Percentiles rank a stretch among this genome's conserved stretches.
Conservation (phyloP, 2,329 filamentous ascomycete genomes). For the Proliferodiscus dingleyae region DNA sequence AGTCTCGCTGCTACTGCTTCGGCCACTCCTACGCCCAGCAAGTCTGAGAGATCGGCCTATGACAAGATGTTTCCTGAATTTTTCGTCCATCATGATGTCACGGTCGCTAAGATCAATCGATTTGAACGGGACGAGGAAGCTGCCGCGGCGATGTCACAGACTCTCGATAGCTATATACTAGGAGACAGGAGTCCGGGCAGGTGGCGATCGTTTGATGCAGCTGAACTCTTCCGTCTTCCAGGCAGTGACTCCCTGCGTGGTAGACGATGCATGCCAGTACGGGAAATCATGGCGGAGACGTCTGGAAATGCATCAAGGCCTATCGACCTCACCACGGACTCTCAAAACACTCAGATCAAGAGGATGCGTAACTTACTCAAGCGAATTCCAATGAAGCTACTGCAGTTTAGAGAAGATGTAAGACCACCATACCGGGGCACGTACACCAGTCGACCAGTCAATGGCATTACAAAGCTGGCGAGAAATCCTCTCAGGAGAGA, state of each 20-base stretch:
- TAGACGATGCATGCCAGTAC: slow-evolving; percentile 21
- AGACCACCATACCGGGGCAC: slow-evolving; percentile 70
- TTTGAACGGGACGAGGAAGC: slow-evolving; percentile 56
- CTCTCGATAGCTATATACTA: slow-evolving; percentile 48
- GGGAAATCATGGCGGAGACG: slow-evolving; percentile 29
- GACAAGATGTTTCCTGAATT: slow-evolving; percentile 75
- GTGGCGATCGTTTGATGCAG: slow-evolving; percentile 39
- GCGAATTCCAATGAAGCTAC: slow-evolving; percentile 27
- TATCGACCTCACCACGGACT: slow-evolving; percentile 30
- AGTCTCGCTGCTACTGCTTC: slow-evolving; percentile 14
- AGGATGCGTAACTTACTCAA: slow-evolving; percentile 18
- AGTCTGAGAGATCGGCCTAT: slow-evolving; percentile 43
- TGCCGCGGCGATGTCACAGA: slow-evolving; percentile 43
- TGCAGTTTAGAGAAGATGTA: slow-evolving; percentile 57
- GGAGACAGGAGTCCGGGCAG: slow-evolving; percentile 44
- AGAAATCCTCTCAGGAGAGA: slow-evolving; percentile 48
- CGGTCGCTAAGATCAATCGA: slow-evolving; percentile 54
- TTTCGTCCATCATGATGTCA: slow-evolving; percentile 68
- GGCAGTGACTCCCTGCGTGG: slow-evolving; percentile 39
- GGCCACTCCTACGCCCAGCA: slow-evolving; percentile 25
- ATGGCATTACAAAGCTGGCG: slow-evolving; percentile 44
- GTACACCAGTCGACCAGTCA: slow-evolving; percentile 45
- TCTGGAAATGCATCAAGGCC: slow-evolving; percentile 21
- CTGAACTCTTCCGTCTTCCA: slow-evolving; percentile 43
- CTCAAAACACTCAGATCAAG: slow-evolving; percentile 30